Percentiles rank a stretch among this genome's conserved stretches.
These are phyloP conservation scores for Entomortierella parvispora DNA, from an alignment of 192 early-diverging fungal species.

Conservation along the genomic window DNA sequence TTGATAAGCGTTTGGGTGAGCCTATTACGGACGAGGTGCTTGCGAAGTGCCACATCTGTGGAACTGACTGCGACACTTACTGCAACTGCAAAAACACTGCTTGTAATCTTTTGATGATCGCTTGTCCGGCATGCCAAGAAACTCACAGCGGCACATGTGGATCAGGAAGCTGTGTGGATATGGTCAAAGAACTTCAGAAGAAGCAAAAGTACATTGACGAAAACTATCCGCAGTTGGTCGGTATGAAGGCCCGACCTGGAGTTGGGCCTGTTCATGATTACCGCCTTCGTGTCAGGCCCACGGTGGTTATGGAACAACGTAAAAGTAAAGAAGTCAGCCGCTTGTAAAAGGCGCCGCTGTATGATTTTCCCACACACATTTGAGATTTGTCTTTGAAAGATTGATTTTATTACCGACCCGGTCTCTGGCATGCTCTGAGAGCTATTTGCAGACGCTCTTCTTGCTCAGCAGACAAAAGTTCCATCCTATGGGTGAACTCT, in stretches of 20 bases:
- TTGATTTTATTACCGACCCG: background rate
- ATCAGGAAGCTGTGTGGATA: slow-evolving; percentile 55
- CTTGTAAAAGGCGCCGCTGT: no score
- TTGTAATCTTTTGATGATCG: slow-evolving; percentile 79
- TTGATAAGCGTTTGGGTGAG: slow-evolving; percentile 82
- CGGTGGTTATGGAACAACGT: slow-evolving; percentile 21
- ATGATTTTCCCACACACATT: no score
- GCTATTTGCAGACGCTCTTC: slow-evolving; percentile 25
- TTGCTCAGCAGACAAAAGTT: slow-evolving; percentile 36
- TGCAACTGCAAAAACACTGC: slow-evolving; percentile 78
- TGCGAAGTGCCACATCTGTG: slow-evolving; percentile 76
- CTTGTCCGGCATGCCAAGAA: slow-evolving; percentile 65
- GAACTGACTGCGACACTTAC: slow-evolving; percentile 66
- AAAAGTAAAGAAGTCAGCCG: slow-evolving; percentile 30
- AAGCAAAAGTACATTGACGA: slow-evolving; percentile 38
- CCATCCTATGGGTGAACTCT: slow-evolving; percentile 28
- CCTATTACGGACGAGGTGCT: slow-evolving; percentile 72
- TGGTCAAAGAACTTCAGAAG: slow-evolving; percentile 47
- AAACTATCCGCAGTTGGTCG: slow-evolving; percentile 23
- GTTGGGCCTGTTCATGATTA: slow-evolving; percentile 39
- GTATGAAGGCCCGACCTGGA: slow-evolving; percentile 40
- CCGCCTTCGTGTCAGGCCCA: slow-evolving; percentile 35
- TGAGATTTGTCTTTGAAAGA: no score
- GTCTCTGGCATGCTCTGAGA: slow-evolving; percentile 7
- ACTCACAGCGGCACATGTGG: slow-evolving; percentile 63